Conservation (phyloP, 2,329 filamentous ascomycete genomes). For the Pyricularia pennisetigena region DNA sequence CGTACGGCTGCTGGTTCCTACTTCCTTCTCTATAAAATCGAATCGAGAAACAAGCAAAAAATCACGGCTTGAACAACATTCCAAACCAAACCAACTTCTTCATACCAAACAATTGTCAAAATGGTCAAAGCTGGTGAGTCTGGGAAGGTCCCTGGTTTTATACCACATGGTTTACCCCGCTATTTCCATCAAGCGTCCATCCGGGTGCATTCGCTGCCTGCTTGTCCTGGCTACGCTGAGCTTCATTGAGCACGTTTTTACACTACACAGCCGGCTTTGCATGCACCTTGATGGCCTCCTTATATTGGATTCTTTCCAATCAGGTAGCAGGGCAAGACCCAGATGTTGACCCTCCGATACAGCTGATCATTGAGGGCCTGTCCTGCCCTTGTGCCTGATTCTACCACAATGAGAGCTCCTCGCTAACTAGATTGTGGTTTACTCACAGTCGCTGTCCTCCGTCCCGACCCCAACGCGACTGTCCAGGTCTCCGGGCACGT, state of each 20-base stretch:
- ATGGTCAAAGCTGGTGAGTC: slow-evolving; percentile 93
- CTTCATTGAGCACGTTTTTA: slow-evolving; percentile 51
- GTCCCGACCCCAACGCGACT: slow-evolving; percentile 75
- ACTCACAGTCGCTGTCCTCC: slow-evolving; percentile 58
- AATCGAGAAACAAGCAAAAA: neutral
- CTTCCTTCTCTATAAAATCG: neutral
- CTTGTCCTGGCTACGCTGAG: slow-evolving; percentile 23
- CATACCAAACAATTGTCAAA: slow-evolving; percentile 48
- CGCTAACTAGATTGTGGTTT: neutral
- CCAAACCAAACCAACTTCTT: slow-evolving; percentile 4
- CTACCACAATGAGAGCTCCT: slow-evolving; percentile 7
- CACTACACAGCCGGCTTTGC: slow-evolving; percentile 12
- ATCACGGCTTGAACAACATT: neutral
- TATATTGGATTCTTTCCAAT: neutral
- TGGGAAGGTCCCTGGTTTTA: neutral
- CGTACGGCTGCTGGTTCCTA: neutral
- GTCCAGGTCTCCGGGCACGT: slow-evolving; percentile 80
- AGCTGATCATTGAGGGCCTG: neutral
- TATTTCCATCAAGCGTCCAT: slow-evolving; percentile 4
- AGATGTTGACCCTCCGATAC: neutral
- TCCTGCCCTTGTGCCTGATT: neutral
- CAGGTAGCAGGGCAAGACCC: neutral
- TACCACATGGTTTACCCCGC: slow-evolving; percentile 9
- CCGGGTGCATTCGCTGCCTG: neutral
- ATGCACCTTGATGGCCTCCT: slow-evolving; percentile 34